Conservation (phyloP, 2,329 filamentous ascomycete species). For the Fusarium praegraminearum region DNA sequence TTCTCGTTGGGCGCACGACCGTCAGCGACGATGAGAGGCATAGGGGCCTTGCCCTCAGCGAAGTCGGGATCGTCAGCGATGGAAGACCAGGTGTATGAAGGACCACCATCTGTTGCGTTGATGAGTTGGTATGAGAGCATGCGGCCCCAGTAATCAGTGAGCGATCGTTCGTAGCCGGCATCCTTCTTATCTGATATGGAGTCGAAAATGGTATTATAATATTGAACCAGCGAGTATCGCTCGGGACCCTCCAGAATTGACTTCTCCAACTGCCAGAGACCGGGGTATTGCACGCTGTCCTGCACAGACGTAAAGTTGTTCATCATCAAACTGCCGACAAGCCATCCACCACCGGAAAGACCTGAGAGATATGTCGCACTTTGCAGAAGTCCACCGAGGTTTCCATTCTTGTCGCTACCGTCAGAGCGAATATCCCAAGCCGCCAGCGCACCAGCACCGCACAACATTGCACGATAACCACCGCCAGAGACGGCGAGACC, state of each 20-base stretch:
- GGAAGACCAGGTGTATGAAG: slow-evolving; percentile 84
- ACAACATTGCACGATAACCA: slow-evolving; percentile 88
- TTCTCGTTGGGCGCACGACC: slow-evolving; percentile 59
- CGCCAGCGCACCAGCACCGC: slow-evolving; percentile 81
- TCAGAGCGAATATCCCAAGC: slow-evolving; percentile 82
- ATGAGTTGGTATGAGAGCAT: slow-evolving; percentile 89
- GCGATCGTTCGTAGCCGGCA: slow-evolving; percentile 65
- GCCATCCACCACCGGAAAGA: slow-evolving; percentile 85
- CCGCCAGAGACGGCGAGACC: slow-evolving; percentile 85
- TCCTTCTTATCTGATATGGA: slow-evolving; percentile 55
- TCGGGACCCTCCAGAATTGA: slow-evolving; percentile 58
- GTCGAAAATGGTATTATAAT: slow-evolving; percentile 54
- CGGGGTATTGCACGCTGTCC: slow-evolving; percentile 51
- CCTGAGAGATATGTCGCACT: slow-evolving; percentile 83
- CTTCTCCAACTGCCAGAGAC: slow-evolving; percentile 57
- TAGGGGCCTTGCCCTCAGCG: slow-evolving; percentile 56
- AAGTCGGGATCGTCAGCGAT: slow-evolving; percentile 61
- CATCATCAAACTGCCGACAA: slow-evolving; percentile 82
- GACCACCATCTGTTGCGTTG: slow-evolving; percentile 79
- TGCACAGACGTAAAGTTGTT: slow-evolving; percentile 83
- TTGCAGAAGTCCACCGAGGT: slow-evolving; percentile 85
- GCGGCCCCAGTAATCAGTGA: slow-evolving; percentile 92
- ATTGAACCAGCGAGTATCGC: slow-evolving; percentile 54
- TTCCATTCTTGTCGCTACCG: slow-evolving; percentile 62
- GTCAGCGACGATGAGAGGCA: slow-evolving; percentile 64